phyloP scores from a whole-genome alignment of 371 early-diverging fungal genomes.

The Conidiobolus incongruus region DNA sequence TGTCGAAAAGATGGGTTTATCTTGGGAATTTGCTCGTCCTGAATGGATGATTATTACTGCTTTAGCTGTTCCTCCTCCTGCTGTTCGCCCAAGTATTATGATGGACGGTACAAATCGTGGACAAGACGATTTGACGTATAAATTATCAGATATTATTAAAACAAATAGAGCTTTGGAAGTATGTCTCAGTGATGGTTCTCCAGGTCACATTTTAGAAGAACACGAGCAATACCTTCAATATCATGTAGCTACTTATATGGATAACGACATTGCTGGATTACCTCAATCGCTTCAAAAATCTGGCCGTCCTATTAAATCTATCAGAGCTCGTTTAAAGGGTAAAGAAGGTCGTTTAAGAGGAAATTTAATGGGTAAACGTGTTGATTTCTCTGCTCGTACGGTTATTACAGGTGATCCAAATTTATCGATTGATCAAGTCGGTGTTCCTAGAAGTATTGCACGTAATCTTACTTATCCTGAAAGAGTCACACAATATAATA shows the following conservation, averaged over 20 bases:
- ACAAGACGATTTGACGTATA: conserved; percentile 99
- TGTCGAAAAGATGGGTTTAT: conserved; percentile 74
- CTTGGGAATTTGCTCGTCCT: conserved; percentile 83
- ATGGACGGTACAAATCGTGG: conserved; percentile 84
- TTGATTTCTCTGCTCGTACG: conserved; percentile 98
- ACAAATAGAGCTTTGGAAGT: conserved; percentile 79
- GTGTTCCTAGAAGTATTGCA: conserved; percentile 97
- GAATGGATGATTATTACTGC: conserved; percentile 97
- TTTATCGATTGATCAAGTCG: conserved; percentile 94
- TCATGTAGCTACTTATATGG: conserved; percentile 97
- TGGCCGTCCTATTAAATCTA: conserved; percentile 94
- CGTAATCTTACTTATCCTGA: conserved; percentile 97
- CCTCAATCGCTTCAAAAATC: conserved; percentile 93
- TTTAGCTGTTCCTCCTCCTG: conserved; percentile 95
- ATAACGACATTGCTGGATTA: conserved; percentile 96
- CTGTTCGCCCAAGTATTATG: conserved; percentile 96
- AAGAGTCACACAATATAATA: conserved; percentile 95
- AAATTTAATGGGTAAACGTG: conserved; percentile 99
- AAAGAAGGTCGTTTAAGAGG: conserved; percentile 99
- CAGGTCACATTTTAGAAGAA: conserved; percentile 86
- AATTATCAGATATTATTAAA: conserved; percentile 91
- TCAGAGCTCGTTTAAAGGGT: conserved; percentile 96
- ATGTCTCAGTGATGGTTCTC: conserved; percentile 91
- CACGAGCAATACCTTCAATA: conserved; percentile 92
- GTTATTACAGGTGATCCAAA: conserved; percentile 99